Percentiles rank a stretch among this genome's conserved stretches.
Conservation (phyloP, 805 yeast species). For the Brettanomyces naardenensis region DNA sequence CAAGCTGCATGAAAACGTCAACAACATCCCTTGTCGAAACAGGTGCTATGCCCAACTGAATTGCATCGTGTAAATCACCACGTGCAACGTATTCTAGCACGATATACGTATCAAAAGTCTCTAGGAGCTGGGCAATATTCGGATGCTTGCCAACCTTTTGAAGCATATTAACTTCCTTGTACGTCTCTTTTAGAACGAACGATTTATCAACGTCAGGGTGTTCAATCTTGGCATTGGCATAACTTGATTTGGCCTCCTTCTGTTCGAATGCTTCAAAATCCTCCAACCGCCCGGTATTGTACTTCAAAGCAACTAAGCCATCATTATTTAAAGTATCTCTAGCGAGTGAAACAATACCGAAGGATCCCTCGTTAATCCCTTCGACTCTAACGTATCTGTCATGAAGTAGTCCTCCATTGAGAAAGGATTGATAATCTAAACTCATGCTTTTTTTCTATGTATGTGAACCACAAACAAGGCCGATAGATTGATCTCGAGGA, state of each 20-base stretch:
- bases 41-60: constrained; percentile 58
- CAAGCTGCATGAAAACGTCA: constrained; percentile 43
- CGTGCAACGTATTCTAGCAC: constrained; percentile 76
- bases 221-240: constrained; percentile 7
- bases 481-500: too few species aligned
- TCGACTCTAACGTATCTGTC: constrained; percentile 59
- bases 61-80: constrained; percentile 82
- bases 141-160: constrained; percentile 49
- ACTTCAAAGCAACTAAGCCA: constrained; percentile 75
- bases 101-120: constrained; percentile 44
- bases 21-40: constrained; percentile 45
- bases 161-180: constrained; percentile 61
- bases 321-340: constrained; percentile 43
- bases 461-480: too few species aligned
- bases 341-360: constrained; percentile 86
- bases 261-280: constrained; percentile 25
- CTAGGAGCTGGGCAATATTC: constrained; percentile 38
- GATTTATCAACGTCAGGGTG: constrained; percentile 22
- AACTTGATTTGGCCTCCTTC: constrained; percentile 7
- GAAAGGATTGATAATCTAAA: constrained; percentile 21
- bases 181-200: constrained; percentile 45
- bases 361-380: constrained; percentile 86
- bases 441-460: constrained; percentile 12
- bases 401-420: constrained; percentile 40
- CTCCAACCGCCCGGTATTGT: constrained; percentile 55